Base-by-base conservation (phyloP, 768 basidiomycete species). In the Lactarius akahatsu region DNA sequence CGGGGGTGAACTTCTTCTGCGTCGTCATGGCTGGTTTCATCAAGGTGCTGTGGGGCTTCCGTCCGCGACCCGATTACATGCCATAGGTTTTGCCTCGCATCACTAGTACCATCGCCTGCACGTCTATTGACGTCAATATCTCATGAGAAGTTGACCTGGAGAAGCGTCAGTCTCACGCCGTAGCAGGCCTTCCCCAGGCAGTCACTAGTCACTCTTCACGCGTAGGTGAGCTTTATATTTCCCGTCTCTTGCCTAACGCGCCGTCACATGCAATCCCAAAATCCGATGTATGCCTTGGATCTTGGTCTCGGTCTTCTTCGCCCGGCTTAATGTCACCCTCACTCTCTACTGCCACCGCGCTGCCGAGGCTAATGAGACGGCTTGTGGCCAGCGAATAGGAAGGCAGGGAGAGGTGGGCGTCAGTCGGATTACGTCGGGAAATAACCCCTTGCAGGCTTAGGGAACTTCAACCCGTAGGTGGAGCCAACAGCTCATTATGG, bases 51-150 rank as follows among this genome's bases (percentile, higher is more conserved):
- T 45, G 38, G 52, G 57, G 23, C 50, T 34, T 36, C 65, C 55
- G 36, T 40, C 43, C 13, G 55, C 41, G 45, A 62, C 45, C 11
- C 52, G n/a, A n/a, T 40, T 58, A 41, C 56, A 58, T 50, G 47
- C 55, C 18, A 10, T 23, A 34, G 50, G 50, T 20, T 38, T 55
- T 43, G 58, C 66, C 66, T 63, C 41, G 54, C 43, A 41, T 11
- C 58, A 63, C 36, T 6, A 40, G 50, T 67, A 30, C 56, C 61
- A 57, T 41, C n/a, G 36, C 61, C 47, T 41, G 41, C 52, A 38
- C 52, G 58, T 28, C 38, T 30, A 52, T 11, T 43, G 61, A 62
- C 62, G 65, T 62, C 61, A 59, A 62, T 54, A 18, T 52, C 38
- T 41, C 36, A 58, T 40, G 23, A 34, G 45, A 15, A 16, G 41